Evolutionary conservation across 2,329 filamentous ascomycete genomes (phyloP).

Genomic region (Diaporthe eres): DNA sequence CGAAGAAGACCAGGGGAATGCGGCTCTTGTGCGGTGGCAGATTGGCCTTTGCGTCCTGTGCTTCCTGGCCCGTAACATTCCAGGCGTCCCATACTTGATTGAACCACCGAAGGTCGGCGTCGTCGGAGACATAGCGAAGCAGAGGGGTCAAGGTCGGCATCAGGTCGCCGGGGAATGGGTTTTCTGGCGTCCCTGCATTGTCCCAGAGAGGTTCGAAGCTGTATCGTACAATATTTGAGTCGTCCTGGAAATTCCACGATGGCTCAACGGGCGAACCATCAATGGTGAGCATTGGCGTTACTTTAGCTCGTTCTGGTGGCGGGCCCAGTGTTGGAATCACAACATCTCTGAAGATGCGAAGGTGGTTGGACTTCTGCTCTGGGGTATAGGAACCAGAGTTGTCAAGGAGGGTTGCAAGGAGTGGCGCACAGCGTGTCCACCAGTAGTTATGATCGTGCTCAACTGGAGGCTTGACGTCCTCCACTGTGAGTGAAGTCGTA

Average conservation of each 20-base stretch:
- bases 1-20: neutral
- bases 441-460: neutral
- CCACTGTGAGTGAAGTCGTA: neutral
- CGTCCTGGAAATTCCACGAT: conserved; percentile 8
- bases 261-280: conserved; percentile 6
- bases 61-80: conserved; percentile 6
- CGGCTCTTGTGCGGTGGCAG: conserved; percentile 8
- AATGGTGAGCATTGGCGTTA: neutral
- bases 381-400: neutral
- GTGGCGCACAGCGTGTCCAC: conserved; percentile 9
- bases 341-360: conserved; percentile 4
- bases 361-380: neutral
- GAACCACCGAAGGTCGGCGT: conserved; percentile 10
- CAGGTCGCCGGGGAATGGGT: neutral
- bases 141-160: conserved; percentile 13
- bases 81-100: conserved; percentile 7
- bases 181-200: conserved; percentile 7
- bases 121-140: conserved; percentile 15
- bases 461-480: neutral
- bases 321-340: neutral
- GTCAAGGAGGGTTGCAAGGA: neutral
- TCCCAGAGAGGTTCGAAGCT: conserved; percentile 9
- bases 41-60: neutral
- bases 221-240: conserved; percentile 5
- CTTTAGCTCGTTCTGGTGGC: neutral